phyloP scores from a whole-genome alignment of 176 grass and related monocot genomes.

The Pontederia crassipes region DNA sequence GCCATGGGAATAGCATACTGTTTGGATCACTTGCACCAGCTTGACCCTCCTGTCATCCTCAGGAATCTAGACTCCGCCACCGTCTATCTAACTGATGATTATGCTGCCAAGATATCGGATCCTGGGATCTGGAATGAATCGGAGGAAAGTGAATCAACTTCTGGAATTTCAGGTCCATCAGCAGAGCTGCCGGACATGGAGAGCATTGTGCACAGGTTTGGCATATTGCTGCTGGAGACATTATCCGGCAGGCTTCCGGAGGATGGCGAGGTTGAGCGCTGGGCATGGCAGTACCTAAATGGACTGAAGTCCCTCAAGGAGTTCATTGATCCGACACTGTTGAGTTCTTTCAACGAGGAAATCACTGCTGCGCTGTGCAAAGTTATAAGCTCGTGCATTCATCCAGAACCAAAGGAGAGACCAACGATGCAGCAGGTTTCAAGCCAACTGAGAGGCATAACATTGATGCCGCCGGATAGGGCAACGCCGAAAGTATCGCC shows the following conservation, averaged over 20 bases:
- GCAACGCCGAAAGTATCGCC: constrained; percentile 67
- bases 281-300: constrained; percentile 25
- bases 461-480: constrained; percentile 46
- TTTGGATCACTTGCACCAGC: constrained; percentile 67
- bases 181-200: constrained; percentile 17
- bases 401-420: constrained; percentile 37
- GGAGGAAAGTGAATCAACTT: constrained; percentile 8
- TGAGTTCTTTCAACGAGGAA: constrained; percentile 22
- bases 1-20: constrained; percentile 86
- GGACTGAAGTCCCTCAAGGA: constrained; percentile 32
- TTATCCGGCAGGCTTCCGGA: constrained; percentile 44
- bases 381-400: constrained; percentile 42
- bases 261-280: constrained; percentile 28
- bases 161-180: background rate
- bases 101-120: constrained; percentile 68
- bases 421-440: constrained; percentile 43
- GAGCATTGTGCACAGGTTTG: constrained; percentile 42
- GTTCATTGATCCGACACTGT: constrained; percentile 36
- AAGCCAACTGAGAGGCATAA: constrained; percentile 46
- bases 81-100: constrained; percentile 75
- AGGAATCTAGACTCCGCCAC: constrained; percentile 44
- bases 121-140: constrained; percentile 28
- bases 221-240: constrained; percentile 61
- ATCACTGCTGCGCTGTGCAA: constrained; percentile 29
- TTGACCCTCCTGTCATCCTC: constrained; percentile 37